These are phyloP conservation scores for Colletotrichum gloeosporioides DNA, from an alignment of 2,329 filamentous ascomycete species.

Conservation along the genomic window DNA sequence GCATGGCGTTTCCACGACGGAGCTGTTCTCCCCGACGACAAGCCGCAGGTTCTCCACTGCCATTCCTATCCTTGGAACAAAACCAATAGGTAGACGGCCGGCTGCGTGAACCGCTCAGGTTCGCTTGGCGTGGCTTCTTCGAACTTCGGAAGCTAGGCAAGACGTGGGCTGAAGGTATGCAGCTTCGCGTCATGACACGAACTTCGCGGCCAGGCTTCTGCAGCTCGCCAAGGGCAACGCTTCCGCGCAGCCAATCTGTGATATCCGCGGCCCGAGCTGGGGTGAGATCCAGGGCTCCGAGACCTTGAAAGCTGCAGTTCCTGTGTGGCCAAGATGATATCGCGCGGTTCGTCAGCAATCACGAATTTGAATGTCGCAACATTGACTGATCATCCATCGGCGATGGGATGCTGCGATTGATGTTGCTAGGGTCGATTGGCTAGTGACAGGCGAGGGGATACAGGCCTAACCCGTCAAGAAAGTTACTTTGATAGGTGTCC, in stretches of 20 bases:
- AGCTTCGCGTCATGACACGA: slow-evolving; percentile 7
- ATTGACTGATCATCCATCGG: background rate
- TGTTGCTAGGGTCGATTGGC: background rate
- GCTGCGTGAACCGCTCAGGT: background rate
- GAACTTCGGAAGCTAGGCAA: background rate
- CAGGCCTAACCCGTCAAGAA: background rate
- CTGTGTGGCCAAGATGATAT: background rate
- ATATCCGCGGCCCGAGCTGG: background rate
- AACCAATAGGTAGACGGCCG: background rate
- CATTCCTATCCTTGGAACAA: background rate
- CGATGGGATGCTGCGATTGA: background rate
- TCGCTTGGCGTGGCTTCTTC: background rate
- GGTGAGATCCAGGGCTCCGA: background rate
- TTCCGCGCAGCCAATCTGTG: background rate
- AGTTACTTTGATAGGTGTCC: background rate
- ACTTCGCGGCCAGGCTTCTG: background rate
- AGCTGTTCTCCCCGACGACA: background rate
- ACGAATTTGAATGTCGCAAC: background rate
- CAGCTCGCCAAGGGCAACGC: background rate
- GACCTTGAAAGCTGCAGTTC: background rate
- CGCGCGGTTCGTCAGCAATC: background rate
- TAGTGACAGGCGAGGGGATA: background rate
- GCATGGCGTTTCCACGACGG: background rate
- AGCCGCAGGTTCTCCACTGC: background rate
- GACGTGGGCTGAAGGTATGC: background rate